Percentiles rank a stretch among this genome's conserved stretches.
phyloP scores from a whole-genome alignment of 2,329 filamentous ascomycete genomes.

The Bipolaris bicolor region DNA sequence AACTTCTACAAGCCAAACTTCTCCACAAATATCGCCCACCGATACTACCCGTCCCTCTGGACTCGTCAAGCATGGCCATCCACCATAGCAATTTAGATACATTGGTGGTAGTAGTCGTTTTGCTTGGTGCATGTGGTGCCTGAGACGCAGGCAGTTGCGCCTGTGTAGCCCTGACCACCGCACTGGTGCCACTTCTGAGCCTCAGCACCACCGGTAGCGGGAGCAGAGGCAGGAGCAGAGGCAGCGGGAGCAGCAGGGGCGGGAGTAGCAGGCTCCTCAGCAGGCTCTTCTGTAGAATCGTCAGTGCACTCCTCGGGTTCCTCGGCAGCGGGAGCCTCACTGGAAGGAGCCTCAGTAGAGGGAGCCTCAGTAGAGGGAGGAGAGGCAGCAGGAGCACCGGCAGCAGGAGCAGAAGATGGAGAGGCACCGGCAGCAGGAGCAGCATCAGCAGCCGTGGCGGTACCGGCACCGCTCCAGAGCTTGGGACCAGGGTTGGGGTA shows the following conservation, averaged over 20 bases:
- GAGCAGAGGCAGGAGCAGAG: conserved; percentile 23
- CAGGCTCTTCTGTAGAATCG: neutral
- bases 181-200: conserved; percentile 52
- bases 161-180: conserved; percentile 53
- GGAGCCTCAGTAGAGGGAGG: conserved; percentile 13
- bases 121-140: conserved; percentile 49
- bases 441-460: conserved; percentile 17
- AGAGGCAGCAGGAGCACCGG: conserved; percentile 12
- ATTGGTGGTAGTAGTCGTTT: conserved; percentile 58
- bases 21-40: neutral
- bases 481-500: conserved; percentile 47
- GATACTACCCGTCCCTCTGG: neutral
- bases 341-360: conserved; percentile 2
- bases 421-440: neutral
- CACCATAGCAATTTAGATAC: conserved; percentile 32
- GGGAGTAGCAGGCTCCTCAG: neutral
- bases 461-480: conserved; percentile 42
- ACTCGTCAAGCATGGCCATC: neutral
- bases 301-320: neutral
- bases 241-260: conserved; percentile 27
- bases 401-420: neutral
- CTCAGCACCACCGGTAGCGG: conserved; percentile 24
- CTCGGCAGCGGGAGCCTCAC: neutral
- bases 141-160: conserved; percentile 49
- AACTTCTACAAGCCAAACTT: conserved; percentile 6